Evolutionary conservation across 1,284 basidiomycete genomes (phyloP).

Genomic region (Peniophora sp.): DNA sequence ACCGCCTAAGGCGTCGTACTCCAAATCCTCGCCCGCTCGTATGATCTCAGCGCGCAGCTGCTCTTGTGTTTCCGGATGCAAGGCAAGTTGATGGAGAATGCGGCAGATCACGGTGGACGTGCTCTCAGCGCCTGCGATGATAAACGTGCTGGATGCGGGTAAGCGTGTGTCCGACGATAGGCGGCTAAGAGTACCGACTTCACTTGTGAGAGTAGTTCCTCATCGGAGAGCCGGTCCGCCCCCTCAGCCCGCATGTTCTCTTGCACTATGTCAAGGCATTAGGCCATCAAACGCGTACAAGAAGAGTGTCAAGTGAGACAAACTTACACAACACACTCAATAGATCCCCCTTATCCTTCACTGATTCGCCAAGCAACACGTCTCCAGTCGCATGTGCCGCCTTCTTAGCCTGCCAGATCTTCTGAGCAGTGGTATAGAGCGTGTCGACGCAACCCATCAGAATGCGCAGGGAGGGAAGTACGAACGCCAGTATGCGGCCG

Average conservation of each 20-base stretch:
- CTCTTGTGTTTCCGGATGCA: constrained; percentile 11
- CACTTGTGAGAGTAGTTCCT: not conserved
- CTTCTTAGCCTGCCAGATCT: not conserved
- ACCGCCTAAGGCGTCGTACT: constrained; percentile 6
- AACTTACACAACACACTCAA: not conserved
- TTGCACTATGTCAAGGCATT: not conserved
- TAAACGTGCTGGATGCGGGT: constrained; percentile 5
- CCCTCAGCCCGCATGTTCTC: not conserved
- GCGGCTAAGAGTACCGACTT: not conserved
- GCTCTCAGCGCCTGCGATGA: constrained; percentile 14
- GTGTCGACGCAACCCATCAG: no score
- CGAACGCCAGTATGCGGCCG: no score
- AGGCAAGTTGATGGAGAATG: constrained; percentile 12
- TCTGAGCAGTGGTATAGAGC: not conserved
- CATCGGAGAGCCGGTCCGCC: not conserved
- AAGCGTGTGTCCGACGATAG: not conserved
- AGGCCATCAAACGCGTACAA: no score
- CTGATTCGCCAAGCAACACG: not conserved
- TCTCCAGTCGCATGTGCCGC: not conserved
- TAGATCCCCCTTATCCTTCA: not conserved
- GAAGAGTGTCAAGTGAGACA: not conserved
- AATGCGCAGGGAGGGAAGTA: no score
- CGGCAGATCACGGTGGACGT: constrained; percentile 13
- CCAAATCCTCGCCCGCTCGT: constrained; percentile 3
- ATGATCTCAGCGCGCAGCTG: constrained; percentile 12